phyloP scores from a whole-genome alignment of 2,329 filamentous ascomycete genomes.

The Aspergillus viridinutans region DNA sequence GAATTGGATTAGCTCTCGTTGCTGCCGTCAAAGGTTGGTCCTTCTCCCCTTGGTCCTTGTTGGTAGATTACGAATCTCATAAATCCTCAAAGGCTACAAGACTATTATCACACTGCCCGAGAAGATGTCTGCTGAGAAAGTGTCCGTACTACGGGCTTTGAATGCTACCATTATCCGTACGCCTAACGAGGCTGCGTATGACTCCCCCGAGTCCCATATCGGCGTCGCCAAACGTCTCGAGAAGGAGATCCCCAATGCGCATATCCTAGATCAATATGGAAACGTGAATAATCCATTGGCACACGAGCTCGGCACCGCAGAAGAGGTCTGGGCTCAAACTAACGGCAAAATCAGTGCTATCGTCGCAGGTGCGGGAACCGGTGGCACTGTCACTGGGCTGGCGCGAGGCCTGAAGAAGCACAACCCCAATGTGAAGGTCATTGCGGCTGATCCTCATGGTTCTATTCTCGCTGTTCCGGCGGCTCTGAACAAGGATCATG shows the following conservation, averaged over 20 bases:
- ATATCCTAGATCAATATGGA: conserved; percentile 94
- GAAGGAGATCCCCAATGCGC: conserved; percentile 93
- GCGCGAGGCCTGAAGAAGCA: conserved; percentile 83
- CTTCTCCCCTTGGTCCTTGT: background rate
- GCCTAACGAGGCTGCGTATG: conserved; percentile 90
- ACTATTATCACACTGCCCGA: conserved; percentile 98
- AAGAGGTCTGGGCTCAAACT: conserved; percentile 95
- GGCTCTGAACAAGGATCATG: conserved; percentile 70
- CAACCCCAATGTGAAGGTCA: conserved; percentile 76
- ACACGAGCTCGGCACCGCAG: conserved; percentile 88
- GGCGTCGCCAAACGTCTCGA: conserved; percentile 85
- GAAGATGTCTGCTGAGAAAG: conserved; percentile 99
- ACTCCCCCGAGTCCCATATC: conserved; percentile 93
- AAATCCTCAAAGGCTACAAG: conserved; percentile 63
- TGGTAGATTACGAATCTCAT: background rate
- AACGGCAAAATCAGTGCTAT: conserved; percentile 75
- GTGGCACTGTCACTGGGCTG: conserved; percentile 89
- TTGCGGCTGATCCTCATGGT: conserved; percentile 88
- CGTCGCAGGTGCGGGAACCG: conserved; percentile 89
- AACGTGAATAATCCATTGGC: conserved; percentile 89
- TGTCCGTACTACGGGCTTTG: conserved; percentile 86
- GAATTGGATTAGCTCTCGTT: conserved; percentile 90
- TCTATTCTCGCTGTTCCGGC: conserved; percentile 85
- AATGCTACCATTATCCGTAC: conserved; percentile 97
- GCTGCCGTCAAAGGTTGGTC: conserved; percentile 73